Conservation (phyloP, 2,329 filamentous ascomycete genomes). For the Alternaria alternata region DNA sequence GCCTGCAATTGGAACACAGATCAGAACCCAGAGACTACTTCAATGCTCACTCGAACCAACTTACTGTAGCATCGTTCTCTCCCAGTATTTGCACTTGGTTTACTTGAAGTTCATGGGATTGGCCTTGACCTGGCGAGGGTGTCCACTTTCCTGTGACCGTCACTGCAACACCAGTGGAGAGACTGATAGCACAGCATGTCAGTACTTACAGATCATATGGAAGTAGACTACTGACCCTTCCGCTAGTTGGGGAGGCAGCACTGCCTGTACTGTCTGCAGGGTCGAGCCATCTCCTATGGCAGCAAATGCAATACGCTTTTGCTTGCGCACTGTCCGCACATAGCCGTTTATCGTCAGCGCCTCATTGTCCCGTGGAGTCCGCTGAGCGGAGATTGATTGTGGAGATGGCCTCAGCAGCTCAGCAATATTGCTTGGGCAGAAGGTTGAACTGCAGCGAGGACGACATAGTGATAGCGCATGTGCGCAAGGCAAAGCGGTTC, state of each 20-base stretch:
- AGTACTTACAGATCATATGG: conserved; percentile 16
- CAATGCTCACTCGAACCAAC: conserved; percentile 40
- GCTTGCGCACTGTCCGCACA: conserved; percentile 83
- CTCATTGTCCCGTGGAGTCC: conserved; percentile 52
- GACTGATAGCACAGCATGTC: conserved; percentile 58
- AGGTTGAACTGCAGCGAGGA: conserved; percentile 43
- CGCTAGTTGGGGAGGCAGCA: conserved; percentile 75
- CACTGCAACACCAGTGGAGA: conserved; percentile 83
- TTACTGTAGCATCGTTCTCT: conserved; percentile 78
- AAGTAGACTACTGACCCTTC: conserved; percentile 67
- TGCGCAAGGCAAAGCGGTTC: conserved; percentile 24
- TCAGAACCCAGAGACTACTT: conserved; percentile 23
- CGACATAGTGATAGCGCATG: conserved; percentile 27
- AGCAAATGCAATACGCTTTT: conserved; percentile 85
- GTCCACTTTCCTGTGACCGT: conserved; percentile 80
- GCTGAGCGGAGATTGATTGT: conserved; percentile 52
- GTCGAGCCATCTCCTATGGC: conserved; percentile 89
- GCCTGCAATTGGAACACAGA: conserved; percentile 62
- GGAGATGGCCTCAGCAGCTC: conserved; percentile 64
- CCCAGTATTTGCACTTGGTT: conserved; percentile 75
- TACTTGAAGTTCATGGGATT: conserved; percentile 83
- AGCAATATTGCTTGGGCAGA: conserved; percentile 44
- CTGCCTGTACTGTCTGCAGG: conserved; percentile 78
- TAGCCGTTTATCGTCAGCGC: conserved; percentile 71
- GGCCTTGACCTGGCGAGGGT: conserved; percentile 71